Evolutionary conservation across 176 grass and related monocot genomes (phyloP), one percentile per base, ranked within the genome.

Genomic region (Aegilops speltoides): DNA sequence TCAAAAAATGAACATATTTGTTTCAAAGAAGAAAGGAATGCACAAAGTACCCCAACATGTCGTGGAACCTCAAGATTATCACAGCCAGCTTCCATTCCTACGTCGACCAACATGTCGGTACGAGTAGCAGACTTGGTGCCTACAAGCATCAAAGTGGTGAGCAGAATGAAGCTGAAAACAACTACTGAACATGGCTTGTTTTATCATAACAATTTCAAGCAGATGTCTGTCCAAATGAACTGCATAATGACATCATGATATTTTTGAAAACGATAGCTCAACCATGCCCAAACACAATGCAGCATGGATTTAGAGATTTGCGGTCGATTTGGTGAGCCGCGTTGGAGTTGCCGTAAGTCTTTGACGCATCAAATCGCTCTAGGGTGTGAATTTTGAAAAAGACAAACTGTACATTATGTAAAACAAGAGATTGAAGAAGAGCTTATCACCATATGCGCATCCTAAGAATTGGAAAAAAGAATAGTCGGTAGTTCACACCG

Each of bases 81-180:
- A 63, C 1, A 0, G n/a, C 5, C 28, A 8, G 17, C 45, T 80
- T 63, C 52, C 46, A 12, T 29, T 22, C 14, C 34, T 50, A 7
- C 3, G 10, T 20, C 78, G 9, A 45, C 10, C 72, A 37, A 3
- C 37, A 10, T 87, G 60, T 2, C 15, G 20, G 43, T 76, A 46
- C 8, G 7, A 50, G 14, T 2, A 38, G 19, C 22, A 40, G 43
- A 77, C 61, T 73, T 82, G 28, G 71, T 6, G 60, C 50, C 74
- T 84, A 64, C 10, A 17, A 68, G 76, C n/a, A 84, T 37, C 1
- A 83, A 23, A 52, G 50, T 24, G 38, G 64, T 37, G 28, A 79
- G 22, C 10, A 54, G 14, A 38, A 64, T 72, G 46, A 72, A 83
- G 36, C 15, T 8, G 61, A 88, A 41, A 78, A 56, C 69, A 84